Evolutionary conservation across 352 stramenopile species (phyloP), one percentile per base, ranked within the genome.

Genomic region (Phytophthora pseudosyringae): DNA sequence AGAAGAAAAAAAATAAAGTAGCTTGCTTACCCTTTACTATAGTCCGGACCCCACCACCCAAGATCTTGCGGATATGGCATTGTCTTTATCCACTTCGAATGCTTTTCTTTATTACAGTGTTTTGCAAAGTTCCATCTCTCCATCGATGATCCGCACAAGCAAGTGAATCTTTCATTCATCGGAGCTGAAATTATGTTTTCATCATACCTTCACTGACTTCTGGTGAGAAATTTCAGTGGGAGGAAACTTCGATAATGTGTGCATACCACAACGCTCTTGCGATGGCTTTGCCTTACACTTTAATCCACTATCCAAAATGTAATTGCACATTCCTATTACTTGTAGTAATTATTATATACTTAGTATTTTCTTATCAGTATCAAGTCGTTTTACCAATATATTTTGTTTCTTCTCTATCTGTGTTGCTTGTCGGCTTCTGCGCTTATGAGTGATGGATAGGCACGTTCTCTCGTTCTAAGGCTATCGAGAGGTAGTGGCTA

Each of bases 321-420:
- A 54, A 54, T 44, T 54, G 47, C 47, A 41, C 47, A 54, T 54
- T 71, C 48, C 38, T 47, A 26, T 47, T 44, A 44, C 38, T 44
- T n/a, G 11, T 40, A 8, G 5, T n/a, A n/a, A n/a, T n/a, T n/a
- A 35, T 35, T 35, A 35, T 35, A 35, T 35, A 35, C 31, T 35
- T 35, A 35, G 31, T 35, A 35, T 35, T 35, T 35, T 35, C 31
- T 35, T 35, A 35, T 35, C 31, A 35, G 31, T 4, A 4, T 35
- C 31, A 35, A 35, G 31, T 35, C 31, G 31, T 35, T 35, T 35
- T 35, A 35, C 31, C 31, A n/a, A n/a, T n/a, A n/a, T n/a, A n/a
- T n/a, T n/a, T n/a, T n/a, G n/a, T n/a, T n/a, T n/a, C n/a, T n/a
- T n/a, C n/a, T n/a, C n/a, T n/a, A n/a, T n/a, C n/a, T n/a, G n/a